Base-by-base conservation (phyloP, 768 basidiomycete species). In the Boletus rubescentipes region DNA sequence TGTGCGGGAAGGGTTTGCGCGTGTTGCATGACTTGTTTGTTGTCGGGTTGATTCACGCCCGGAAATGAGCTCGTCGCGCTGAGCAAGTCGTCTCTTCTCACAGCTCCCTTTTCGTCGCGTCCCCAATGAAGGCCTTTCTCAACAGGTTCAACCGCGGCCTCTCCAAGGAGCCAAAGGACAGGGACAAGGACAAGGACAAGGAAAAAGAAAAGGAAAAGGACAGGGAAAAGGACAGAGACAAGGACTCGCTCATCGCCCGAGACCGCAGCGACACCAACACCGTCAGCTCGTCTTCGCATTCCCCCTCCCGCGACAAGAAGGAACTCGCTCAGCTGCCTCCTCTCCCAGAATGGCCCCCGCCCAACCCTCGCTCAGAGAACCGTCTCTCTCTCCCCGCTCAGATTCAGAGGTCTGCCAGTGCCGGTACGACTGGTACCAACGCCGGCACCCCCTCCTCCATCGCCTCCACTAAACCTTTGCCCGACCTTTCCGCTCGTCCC, bases 51-150 rank as follows among this genome's bases (percentile, higher is more conserved):
- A 49, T 60, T 42, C 46, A 49, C 34, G n/a, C 47, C 32, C 61
- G 61, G 65, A 67, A 57, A 66, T 66, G 63, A 57, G 35, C 61
- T 53, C 42, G 50, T 49, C 50, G 31, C 59, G 59, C 49, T 60
- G 48, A 57, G 30, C 59, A 31, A 45, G 32, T 10, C n/a, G 14
- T 39, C 40, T 42, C 34, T 43, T 37, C 29, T 30, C 6, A 26
- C 26, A 26, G 26, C 4, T 32, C 30, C 12, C 15, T 16, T 30
- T n/a, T 46, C 16, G 30, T 35, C 49, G 49, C 49, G 51, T 41
- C 45, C 56, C 70, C 70, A 93, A n/a, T 93, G 90, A 92, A 91
- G 79, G 90, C 91, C 40, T 87, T 92, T 62, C 82, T 92, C 71
- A 80, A 81, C 67, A 83, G 89, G 66, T 75, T 92, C 62, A 89